A percentile compares a stretch with the other conserved stretches of the same genome.
Evolutionary conservation across 116 monocot species (phyloP).

Genomic region (Dioscorea cayenensis): DNA sequence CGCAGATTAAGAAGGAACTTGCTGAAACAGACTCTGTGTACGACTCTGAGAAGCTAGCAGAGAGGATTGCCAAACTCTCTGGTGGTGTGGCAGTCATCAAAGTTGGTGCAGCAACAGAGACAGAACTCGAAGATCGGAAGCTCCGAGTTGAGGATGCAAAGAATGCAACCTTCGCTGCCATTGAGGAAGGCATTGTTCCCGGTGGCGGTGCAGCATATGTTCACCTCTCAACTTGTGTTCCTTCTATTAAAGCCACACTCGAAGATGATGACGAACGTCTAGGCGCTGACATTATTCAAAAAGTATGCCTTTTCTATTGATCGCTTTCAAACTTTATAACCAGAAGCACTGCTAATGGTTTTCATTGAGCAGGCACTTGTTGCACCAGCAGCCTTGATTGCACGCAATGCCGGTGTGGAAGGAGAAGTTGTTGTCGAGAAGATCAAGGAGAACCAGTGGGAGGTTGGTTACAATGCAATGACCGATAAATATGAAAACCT

Average conservation of each 20-base stretch:
- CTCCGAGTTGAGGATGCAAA: slow-evolving; percentile 54
- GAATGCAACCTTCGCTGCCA: slow-evolving; percentile 58
- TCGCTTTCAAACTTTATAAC: background rate
- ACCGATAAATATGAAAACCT: slow-evolving; percentile 30
- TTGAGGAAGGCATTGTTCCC: slow-evolving; percentile 54
- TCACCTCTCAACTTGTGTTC: background rate
- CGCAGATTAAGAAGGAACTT: slow-evolving; percentile 51
- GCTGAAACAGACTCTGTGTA: slow-evolving; percentile 28
- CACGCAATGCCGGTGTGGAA: slow-evolving; percentile 31
- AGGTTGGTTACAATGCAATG: slow-evolving; percentile 39
- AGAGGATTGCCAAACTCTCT: slow-evolving; percentile 50
- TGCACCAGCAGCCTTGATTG: slow-evolving; percentile 26
- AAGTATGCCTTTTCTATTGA: slow-evolving; percentile 23
- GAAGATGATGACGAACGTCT: slow-evolving; percentile 45
- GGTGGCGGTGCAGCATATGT: slow-evolving; percentile 28
- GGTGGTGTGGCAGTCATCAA: slow-evolving; percentile 54
- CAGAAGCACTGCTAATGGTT: background rate
- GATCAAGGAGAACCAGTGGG: slow-evolving; percentile 27
- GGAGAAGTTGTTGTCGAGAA: slow-evolving; percentile 42
- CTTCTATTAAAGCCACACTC: background rate
- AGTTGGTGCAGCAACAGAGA: slow-evolving; percentile 50
- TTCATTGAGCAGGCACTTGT: slow-evolving; percentile 14
- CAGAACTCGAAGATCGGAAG: slow-evolving; percentile 51
- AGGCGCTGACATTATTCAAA: slow-evolving; percentile 74
- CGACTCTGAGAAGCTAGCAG: slow-evolving; percentile 37